phyloP scores from a whole-genome alignment of 2,329 filamentous ascomycete species.

The Xylariaceae sp. region DNA sequence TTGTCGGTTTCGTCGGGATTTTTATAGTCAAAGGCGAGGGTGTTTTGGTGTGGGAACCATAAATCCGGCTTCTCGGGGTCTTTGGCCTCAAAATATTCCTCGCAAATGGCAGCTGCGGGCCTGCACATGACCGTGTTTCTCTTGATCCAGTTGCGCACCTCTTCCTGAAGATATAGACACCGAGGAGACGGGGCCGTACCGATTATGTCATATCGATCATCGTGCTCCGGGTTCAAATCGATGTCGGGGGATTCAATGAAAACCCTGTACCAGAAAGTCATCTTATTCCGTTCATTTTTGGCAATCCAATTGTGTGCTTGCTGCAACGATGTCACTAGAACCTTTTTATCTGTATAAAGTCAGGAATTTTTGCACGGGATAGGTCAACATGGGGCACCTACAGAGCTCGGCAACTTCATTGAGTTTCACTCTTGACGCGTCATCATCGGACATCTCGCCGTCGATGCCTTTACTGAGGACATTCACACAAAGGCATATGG shows the following conservation, averaged over 20 bases:
- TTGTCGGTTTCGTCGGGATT: constrained; percentile 39
- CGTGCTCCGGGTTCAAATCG: constrained; percentile 44
- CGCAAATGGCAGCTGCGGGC: constrained; percentile 48
- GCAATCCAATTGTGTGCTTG: constrained; percentile 65
- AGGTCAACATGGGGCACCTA: constrained; percentile 32
- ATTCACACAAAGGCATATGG: constrained; percentile 60
- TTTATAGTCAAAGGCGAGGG: constrained; percentile 52
- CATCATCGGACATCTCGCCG: constrained; percentile 54
- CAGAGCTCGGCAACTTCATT: constrained; percentile 61
- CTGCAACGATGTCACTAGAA: constrained; percentile 60
- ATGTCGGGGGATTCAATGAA: constrained; percentile 48
- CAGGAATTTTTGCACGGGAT: neutral
- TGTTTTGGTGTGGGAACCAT: constrained; percentile 43
- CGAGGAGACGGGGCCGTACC: constrained; percentile 47
- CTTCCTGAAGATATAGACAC: constrained; percentile 51
- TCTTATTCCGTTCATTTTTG: constrained; percentile 64
- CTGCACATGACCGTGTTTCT: constrained; percentile 55
- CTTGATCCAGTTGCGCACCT: constrained; percentile 58
- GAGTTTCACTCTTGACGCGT: constrained; percentile 50
- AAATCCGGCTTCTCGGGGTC: constrained; percentile 45
- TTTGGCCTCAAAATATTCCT: constrained; percentile 48
- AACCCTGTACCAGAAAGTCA: constrained; percentile 63
- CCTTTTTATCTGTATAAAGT: constrained; percentile 51
- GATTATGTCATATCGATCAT: constrained; percentile 47
- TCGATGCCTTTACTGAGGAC: constrained; percentile 64